Percentiles rank a stretch among this genome's conserved stretches.
Conservation (phyloP, 2,329 filamentous ascomycete genomes). For the Cadophora luteo-olivacea region DNA sequence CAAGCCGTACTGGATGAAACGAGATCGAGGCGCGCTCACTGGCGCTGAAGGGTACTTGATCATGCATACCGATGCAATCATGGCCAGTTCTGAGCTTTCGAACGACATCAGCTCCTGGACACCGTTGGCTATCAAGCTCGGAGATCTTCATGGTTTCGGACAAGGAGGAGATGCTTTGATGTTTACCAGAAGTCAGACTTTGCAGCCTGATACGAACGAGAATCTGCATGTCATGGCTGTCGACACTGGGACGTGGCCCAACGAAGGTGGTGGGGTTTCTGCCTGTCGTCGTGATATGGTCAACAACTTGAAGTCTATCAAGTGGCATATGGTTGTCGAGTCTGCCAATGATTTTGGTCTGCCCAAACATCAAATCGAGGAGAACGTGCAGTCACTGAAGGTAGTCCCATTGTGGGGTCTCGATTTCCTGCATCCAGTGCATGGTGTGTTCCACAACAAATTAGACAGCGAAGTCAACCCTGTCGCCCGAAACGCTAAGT, state of each 20-base stretch:
- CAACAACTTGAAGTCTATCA: conserved; percentile 54
- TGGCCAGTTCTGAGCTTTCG: conserved; percentile 45
- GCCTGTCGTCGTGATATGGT: conserved; percentile 58
- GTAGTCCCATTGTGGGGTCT: conserved; percentile 57
- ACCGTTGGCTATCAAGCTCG: conserved; percentile 46
- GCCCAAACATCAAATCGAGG: conserved; percentile 26
- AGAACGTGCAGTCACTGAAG: conserved; percentile 56
- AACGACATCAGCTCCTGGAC: conserved; percentile 45
- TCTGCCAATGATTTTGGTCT: conserved; percentile 58
- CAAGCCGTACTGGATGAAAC: conserved; percentile 49
- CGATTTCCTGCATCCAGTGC: conserved; percentile 55
- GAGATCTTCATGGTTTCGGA: conserved; percentile 48
- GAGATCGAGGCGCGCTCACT: conserved; percentile 47
- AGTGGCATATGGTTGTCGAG: conserved; percentile 58
- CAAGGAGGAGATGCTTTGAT: conserved; percentile 47
- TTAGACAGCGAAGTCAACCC: conserved; percentile 55
- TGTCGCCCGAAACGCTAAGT: conserved; percentile 21
- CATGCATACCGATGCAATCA: conserved; percentile 44
- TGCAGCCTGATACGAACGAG: conserved; percentile 49
- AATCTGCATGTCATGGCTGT: conserved; percentile 51
- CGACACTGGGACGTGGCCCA: conserved; percentile 41
- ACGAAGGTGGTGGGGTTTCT: conserved; percentile 53
- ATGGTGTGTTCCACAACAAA: conserved; percentile 49
- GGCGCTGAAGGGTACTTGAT: conserved; percentile 51
- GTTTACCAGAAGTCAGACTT: conserved; percentile 47